phyloP scores from a whole-genome alignment of 2,329 filamentous ascomycete genomes.

The Fusarium drepaniforme region DNA sequence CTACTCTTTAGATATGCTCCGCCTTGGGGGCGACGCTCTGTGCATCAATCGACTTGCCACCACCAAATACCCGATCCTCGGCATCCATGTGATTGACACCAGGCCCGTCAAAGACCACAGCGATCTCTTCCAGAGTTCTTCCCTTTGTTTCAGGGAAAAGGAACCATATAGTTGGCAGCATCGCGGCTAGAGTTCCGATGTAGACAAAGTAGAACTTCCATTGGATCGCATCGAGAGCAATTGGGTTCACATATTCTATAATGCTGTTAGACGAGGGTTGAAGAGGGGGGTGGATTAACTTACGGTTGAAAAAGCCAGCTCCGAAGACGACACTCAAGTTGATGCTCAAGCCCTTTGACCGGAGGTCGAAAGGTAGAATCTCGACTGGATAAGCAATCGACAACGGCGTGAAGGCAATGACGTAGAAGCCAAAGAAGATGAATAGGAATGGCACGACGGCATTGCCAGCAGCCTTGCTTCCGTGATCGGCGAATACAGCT shows the following conservation, averaged over 20 bases:
- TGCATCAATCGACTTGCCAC: slow-evolving; percentile 12
- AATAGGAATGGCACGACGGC: slow-evolving; percentile 26
- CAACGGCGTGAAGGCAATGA: slow-evolving; percentile 23
- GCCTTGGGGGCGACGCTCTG: not conserved
- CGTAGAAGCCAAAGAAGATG: slow-evolving; percentile 31
- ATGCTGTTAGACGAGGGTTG: not conserved
- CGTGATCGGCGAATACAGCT: slow-evolving; percentile 11
- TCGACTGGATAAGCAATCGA: slow-evolving; percentile 24
- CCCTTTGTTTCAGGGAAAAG: slow-evolving; percentile 32
- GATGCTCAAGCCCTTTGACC: slow-evolving; percentile 29
- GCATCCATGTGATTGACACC: not conserved
- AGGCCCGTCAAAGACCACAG: slow-evolving; percentile 15
- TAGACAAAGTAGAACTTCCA: slow-evolving; percentile 35
- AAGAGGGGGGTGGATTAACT: accelerated
- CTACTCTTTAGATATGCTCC: slow-evolving; percentile 2
- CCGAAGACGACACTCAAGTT: slow-evolving; percentile 19
- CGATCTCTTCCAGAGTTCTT: slow-evolving; percentile 28
- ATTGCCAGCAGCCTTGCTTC: slow-evolving; percentile 6
- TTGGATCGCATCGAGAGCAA: slow-evolving; percentile 21
- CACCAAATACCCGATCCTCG: not conserved
- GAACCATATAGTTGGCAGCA: slow-evolving; percentile 21
- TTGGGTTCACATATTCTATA: slow-evolving; percentile 29
- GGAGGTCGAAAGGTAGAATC: slow-evolving; percentile 21
- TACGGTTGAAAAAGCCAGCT: slow-evolving; percentile 23
- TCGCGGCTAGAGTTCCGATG: slow-evolving; percentile 9